Base-by-base conservation (phyloP, 352 stramenopile species). In the Peronospora belbahrii region DNA sequence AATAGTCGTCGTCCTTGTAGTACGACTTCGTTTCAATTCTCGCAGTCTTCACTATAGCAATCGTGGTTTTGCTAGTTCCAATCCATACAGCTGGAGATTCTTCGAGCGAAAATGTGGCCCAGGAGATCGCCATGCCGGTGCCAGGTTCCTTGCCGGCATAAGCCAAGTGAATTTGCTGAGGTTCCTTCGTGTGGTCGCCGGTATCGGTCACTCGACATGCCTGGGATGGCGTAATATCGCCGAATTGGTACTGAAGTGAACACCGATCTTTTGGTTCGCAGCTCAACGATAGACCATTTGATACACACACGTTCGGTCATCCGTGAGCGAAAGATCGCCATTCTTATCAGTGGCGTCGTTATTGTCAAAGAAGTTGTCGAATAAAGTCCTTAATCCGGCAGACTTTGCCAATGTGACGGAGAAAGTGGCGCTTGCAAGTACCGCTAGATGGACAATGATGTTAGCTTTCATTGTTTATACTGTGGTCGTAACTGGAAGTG, bases 161-260 rank as follows among this genome's bases (percentile, higher is more conserved):
- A 1, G 71, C 67, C 23, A 74, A 48, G 48, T 83, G 71, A 27
- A 80, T 49, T 22, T 83, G 71, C 50, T 77, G 70, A 5, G 70
- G 70, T 3, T 53, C 14, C 7, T 36, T 51, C 0, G 62, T 28
- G 4, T 67, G 27, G 22, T 74, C 65, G 15, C 41, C 25, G 0
- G 38, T 30, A 20, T 67, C 50, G 4, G 33, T 50, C n/a, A 74
- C 43, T 14, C 70, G 67, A n/a, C 70, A 83, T 0, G 68, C 69
- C 46, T 83, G 68, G 7, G 49, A 65, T 3, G 53, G 52, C 22
- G 63, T 74, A 17, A 74, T 32, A 25, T 80, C 71, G 2, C 71
- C 67, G 30, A 74, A 62, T 17, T 68, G 43, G 45, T 61, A 74
- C 28, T 71, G 68, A 42, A 70, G 46, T 4, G 55, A 56, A 38